A percentile compares a stretch with the other conserved stretches of the same genome.
These are phyloP conservation scores for Fonsecaea nubica DNA, from an alignment of 2,329 filamentous ascomycete species.

Conservation along the genomic window DNA sequence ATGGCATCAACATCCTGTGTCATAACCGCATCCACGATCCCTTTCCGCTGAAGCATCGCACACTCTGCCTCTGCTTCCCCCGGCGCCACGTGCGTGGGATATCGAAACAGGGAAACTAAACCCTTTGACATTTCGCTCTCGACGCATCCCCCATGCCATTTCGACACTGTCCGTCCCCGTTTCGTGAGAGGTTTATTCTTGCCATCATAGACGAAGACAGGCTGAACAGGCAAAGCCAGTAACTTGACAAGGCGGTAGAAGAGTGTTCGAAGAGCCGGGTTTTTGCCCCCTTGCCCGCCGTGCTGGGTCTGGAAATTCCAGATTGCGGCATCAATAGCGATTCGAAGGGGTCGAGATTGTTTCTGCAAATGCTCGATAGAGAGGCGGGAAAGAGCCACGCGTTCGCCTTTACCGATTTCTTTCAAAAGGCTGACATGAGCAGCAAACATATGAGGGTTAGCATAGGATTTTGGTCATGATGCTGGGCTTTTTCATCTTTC, in stretches of 20 bases:
- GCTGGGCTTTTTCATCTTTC: background rate
- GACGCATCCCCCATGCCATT: slow-evolving; percentile 64
- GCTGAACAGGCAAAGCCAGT: slow-evolving; percentile 77
- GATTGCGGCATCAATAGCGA: slow-evolving; percentile 94
- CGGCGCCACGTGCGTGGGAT: slow-evolving; percentile 82
- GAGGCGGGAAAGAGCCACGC: slow-evolving; percentile 81
- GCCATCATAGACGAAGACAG: slow-evolving; percentile 90
- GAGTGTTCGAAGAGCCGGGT: slow-evolving; percentile 87
- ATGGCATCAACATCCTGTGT: slow-evolving; percentile 97
- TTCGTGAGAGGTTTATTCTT: slow-evolving; percentile 86
- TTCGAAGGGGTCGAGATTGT: slow-evolving; percentile 74
- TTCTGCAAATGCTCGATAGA: slow-evolving; percentile 77
- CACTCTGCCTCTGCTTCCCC: slow-evolving; percentile 98
- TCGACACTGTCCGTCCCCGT: slow-evolving; percentile 72
- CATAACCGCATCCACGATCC: slow-evolving; percentile 88
- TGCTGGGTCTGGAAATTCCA: slow-evolving; percentile 92
- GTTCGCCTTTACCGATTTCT: slow-evolving; percentile 80
- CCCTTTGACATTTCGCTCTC: slow-evolving; percentile 80
- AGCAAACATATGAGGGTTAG: background rate
- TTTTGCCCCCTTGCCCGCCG: slow-evolving; percentile 83
- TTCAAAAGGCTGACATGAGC: slow-evolving; percentile 74
- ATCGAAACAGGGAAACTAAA: slow-evolving; percentile 82
- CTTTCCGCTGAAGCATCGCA: slow-evolving; percentile 78
- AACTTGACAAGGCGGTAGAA: slow-evolving; percentile 89
- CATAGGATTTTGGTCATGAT: background rate